phyloP scores from a whole-genome alignment of 441 rosid species.

The Populus hybrid region DNA sequence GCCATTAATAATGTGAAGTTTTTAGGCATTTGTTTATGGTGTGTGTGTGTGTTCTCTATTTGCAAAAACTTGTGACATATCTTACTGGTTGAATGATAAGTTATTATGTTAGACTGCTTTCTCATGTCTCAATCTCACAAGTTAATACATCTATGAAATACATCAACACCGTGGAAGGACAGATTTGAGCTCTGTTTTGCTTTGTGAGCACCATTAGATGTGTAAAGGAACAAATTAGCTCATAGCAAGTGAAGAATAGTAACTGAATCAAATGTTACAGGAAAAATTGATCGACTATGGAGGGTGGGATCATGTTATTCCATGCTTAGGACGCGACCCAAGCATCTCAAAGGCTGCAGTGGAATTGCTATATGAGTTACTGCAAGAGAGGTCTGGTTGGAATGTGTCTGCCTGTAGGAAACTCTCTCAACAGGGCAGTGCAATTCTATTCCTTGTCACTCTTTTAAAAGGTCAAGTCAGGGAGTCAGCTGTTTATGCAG shows the following conservation, averaged over 20 bases:
- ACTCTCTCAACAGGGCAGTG: constrained; percentile 48
- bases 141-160: background rate
- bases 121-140: background rate
- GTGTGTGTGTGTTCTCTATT: background rate
- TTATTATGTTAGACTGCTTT: background rate
- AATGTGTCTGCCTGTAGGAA: constrained; percentile 42
- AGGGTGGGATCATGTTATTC: constrained; percentile 54
- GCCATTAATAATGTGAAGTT: constrained; percentile 2
- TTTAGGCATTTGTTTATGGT: background rate
- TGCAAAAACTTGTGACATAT: background rate
- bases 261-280: constrained; percentile 30
- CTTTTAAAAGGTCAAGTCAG: constrained; percentile 45
- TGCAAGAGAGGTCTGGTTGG: constrained; percentile 64
- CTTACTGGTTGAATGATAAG: background rate
- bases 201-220: background rate
- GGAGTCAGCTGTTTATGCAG: constrained; percentile 50
- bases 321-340: constrained; percentile 51
- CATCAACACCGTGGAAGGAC: background rate
- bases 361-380: constrained; percentile 50
- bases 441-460: constrained; percentile 56
- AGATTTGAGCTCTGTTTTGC: background rate
- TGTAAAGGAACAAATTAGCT: background rate
- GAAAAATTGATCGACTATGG: constrained; percentile 42
- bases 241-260: background rate
- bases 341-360: constrained; percentile 54